Base-by-base conservation (phyloP, 345 rosid species). In the Erysimum cheiranthoides region DNA sequence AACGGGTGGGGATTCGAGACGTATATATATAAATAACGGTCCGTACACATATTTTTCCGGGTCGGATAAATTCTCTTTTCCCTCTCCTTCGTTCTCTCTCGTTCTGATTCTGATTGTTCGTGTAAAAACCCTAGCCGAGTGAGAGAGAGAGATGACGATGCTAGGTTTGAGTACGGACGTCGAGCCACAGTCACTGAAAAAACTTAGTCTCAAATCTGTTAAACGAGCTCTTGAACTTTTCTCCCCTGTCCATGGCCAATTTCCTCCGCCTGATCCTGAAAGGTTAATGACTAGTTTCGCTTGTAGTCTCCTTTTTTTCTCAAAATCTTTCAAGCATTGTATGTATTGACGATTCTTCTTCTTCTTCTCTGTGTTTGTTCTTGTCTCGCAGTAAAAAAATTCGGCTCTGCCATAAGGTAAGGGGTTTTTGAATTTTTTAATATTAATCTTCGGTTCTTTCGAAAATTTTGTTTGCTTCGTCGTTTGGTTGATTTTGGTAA, bases 171-270 rank as follows among this genome's bases (percentile, higher is more conserved):
- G 66, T 28, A 7, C 78, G 74, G 97, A 91, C 32, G 88, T 93
- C 56, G 93, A 93, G 73, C 89, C 91, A 8, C 93, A 88, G 60
- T 93, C 98, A 5, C 70, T 88, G 73, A 86, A 91, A 82, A 93
- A 89, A 74, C 91, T 89, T 7, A 85, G 90, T 76, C 81, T 86
- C 59, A 91, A 86, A 80, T 91, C 98, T 25, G 82, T 87, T 10
- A 93, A 87, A 80, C 90, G 97, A 34, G 83, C 94, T 8, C 86
- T 84, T 49, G 96, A 93, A 66, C 88, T 91, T 30, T 93, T 91
- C 84, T 85, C 91, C 63, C 92, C 97, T 28, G 46, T 74, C 45
- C 91, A 87, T 57, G 88, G 82, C 66, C 89, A 84, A 9, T 62
- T 88, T 51, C 79, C 96, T 72, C 91, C 89, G 61, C 83, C 88